Base-by-base conservation (phyloP, 106 monocot genomes). In the Vanilla planifolia region DNA sequence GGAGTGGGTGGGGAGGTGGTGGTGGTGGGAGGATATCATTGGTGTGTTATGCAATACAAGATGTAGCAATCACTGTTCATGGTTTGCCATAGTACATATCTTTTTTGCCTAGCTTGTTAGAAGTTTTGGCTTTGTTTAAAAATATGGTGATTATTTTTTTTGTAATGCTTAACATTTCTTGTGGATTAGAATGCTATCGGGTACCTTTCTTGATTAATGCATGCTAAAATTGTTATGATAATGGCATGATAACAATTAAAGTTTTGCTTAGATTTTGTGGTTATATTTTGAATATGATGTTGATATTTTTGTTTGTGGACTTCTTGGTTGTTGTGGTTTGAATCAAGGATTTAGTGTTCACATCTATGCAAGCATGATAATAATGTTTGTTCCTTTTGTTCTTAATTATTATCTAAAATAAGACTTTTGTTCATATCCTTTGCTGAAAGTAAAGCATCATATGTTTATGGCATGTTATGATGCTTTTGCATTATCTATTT, bases 1-100 rank as follows among this genome's bases (percentile, higher is more conserved):
- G 93, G 41, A 80, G 73, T 77, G 93, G 93, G 43, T 94, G 89
- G 89, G 93, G 93, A 48, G 93, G 93, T 25, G 93, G 93, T 44
- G 93, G 93, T 6, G 93, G 93, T 39, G 93, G 93, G 57, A 76
- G 93, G 72, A 85, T 89, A 75, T 82, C 93, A 37, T 30, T 80
- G 22, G 75, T 82, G 4, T 94, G 93, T 80, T 94, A 94, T 70
- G 82, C 85, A 65, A 75, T 85, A 60, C 85, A 89, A 73, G 89
- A 79, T 64, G 72, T 94, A 61, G 69, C 67, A 32, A 73, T 94
- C 44, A 79, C 82, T 53, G 85, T 65, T 66, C 89, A 89, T 69
- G 93, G 93, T 94, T 67, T 64, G 80, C 78, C 51, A 70, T 20
- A 43, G 30, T 29, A 21, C 48, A 50, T 59, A 39, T 48, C 60